phyloP scores from a whole-genome alignment of 345 rosid species.

The Trapa bicornis region DNA sequence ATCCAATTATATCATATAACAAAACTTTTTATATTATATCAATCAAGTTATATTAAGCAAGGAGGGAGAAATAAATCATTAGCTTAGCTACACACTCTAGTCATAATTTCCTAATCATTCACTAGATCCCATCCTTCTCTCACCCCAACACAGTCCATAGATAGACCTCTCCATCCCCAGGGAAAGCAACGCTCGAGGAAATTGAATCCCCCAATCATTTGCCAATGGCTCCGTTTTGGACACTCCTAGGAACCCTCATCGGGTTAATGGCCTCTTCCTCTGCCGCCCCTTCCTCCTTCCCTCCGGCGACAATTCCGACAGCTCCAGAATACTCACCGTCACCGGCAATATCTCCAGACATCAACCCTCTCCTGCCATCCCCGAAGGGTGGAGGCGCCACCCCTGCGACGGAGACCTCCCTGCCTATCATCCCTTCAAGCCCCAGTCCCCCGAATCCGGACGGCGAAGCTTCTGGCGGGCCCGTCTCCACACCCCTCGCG shows the following conservation, averaged over 20 bases:
- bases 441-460: conserved; percentile 83
- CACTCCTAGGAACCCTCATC: conserved; percentile 10
- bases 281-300: conserved; percentile 25
- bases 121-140: neutral
- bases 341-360: conserved; percentile 40
- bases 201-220: conserved; percentile 6
- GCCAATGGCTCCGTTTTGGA: conserved; percentile 38
- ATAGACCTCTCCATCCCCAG: neutral
- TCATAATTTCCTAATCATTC: conserved; percentile 2
- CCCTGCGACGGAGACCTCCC: conserved; percentile 36
- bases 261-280: conserved; percentile 4
- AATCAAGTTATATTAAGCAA: no score
- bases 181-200: neutral
- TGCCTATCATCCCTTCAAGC: conserved; percentile 65
- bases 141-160: conserved; percentile 3
- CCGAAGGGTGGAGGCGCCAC: conserved; percentile 33
- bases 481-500: conserved; percentile 20
- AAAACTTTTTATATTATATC: no score
- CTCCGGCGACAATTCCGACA: conserved; percentile 37
- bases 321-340: conserved; percentile 35
- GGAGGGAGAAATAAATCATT: no score
- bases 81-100: neutral
- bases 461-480: conserved; percentile 24
- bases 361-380: conserved; percentile 41
- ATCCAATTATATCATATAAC: no score